Evolutionary conservation across 768 basidiomycete species (phyloP).

Genomic region (Amanita fuliginea): DNA sequence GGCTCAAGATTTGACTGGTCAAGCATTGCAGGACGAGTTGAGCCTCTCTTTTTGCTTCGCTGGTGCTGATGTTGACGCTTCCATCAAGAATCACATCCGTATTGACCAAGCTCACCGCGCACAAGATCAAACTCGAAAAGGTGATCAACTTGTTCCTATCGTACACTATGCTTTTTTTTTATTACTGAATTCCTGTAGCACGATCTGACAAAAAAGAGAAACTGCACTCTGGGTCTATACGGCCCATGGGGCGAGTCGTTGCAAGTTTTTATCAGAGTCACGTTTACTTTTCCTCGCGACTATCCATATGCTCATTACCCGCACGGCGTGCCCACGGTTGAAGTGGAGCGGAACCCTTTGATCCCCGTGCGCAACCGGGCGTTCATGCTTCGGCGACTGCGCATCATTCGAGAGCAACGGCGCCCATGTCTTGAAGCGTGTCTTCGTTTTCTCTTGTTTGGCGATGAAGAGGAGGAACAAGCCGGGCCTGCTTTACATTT

Average conservation of each 20-base stretch:
- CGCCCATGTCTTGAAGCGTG: slow-evolving; percentile 82
- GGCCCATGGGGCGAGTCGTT: slow-evolving; percentile 34
- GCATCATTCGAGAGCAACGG: slow-evolving; percentile 57
- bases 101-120: slow-evolving; percentile 48
- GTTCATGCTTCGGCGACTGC: slow-evolving; percentile 68
- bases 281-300: slow-evolving; percentile 78
- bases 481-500: slow-evolving; percentile 22
- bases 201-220: slow-evolving; percentile 4
- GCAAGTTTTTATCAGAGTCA: slow-evolving; percentile 22
- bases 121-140: slow-evolving; percentile 81
- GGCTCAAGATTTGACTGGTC: slow-evolving; percentile 25
- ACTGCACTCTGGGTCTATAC: slow-evolving; percentile 5
- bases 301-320: slow-evolving; percentile 63
- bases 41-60: not conserved
- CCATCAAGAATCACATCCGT: slow-evolving; percentile 58
- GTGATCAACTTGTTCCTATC: slow-evolving; percentile 21
- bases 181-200: slow-evolving; percentile 8
- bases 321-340: slow-evolving; percentile 59
- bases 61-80: not conserved
- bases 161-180: not conserved
- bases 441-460: slow-evolving; percentile 69
- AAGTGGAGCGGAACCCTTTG: slow-evolving; percentile 74
- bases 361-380: slow-evolving; percentile 71
- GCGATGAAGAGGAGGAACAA: slow-evolving; percentile 47
- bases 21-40: slow-evolving; percentile 66